A percentile compares a stretch with the other conserved stretches of the same genome.
Conservation (phyloP, 345 rosid species). For the Corymbia maculata region DNA sequence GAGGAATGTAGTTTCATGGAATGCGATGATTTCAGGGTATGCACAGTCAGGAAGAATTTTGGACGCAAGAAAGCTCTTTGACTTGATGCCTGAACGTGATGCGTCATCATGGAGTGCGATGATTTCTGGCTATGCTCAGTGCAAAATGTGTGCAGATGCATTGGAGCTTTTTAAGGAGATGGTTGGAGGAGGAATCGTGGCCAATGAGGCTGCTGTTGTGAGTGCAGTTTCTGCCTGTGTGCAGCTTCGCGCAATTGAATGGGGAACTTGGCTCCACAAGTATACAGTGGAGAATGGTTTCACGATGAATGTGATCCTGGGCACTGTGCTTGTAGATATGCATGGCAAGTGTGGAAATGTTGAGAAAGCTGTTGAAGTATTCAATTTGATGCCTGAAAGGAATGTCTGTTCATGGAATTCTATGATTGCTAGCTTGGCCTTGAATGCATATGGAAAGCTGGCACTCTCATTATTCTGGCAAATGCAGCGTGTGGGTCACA, state of each 20-base stretch:
- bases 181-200: slow-evolving; percentile 3
- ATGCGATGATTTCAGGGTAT: slow-evolving; percentile 19
- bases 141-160: slow-evolving; percentile 8
- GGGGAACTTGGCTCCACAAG: slow-evolving; percentile 5
- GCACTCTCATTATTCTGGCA: slow-evolving; percentile 14
- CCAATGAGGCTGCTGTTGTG: slow-evolving; percentile 15
- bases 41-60: not conserved
- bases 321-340: slow-evolving; percentile 21
- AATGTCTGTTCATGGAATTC: slow-evolving; percentile 29
- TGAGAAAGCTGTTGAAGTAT: slow-evolving; percentile 8
- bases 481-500: slow-evolving; percentile 9
- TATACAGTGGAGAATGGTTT: not conserved
- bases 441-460: slow-evolving; percentile 18
- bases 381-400: slow-evolving; percentile 12
- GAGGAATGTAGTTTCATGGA: slow-evolving; percentile 22
- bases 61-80: slow-evolving; percentile 15
- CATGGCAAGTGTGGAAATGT: slow-evolving; percentile 24
- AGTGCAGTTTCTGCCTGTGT: slow-evolving; percentile 13
- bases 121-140: slow-evolving; percentile 10
- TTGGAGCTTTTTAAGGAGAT: slow-evolving; percentile 7
- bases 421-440: slow-evolving; percentile 22
- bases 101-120: slow-evolving; percentile 20
- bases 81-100: slow-evolving; percentile 18
- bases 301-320: slow-evolving; percentile 1
- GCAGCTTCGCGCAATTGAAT: slow-evolving; percentile 1